These are phyloP conservation scores for Lactarius hatsudake DNA, from an alignment of 768 basidiomycete species.

Conservation along the genomic window DNA sequence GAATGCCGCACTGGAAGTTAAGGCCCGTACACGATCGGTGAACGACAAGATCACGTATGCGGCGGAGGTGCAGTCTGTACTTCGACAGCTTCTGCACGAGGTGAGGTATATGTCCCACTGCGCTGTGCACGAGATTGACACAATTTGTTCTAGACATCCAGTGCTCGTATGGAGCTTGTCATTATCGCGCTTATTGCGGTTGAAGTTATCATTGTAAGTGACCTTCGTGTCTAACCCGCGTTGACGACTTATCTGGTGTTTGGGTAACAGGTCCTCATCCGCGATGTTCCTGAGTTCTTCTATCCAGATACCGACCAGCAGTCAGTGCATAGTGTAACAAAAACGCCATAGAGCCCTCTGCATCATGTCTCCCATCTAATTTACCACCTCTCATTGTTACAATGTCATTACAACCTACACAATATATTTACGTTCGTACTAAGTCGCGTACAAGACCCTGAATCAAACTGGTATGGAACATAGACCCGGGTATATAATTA, in stretches of 20 bases:
- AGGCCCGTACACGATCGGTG: slow-evolving; percentile 70
- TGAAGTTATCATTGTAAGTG: slow-evolving; percentile 84
- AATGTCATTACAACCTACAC: background rate
- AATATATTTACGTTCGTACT: background rate
- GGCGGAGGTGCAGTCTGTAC: slow-evolving; percentile 83
- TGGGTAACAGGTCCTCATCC: slow-evolving; percentile 58
- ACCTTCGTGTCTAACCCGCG: background rate
- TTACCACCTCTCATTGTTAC: slow-evolving; percentile 12
- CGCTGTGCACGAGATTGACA: slow-evolving; percentile 15
- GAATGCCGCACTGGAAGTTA: slow-evolving; percentile 83
- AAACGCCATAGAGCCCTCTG: background rate
- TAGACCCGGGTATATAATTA: background rate
- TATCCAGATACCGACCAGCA: slow-evolving; percentile 30
- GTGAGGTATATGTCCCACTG: slow-evolving; percentile 7
- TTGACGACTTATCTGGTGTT: slow-evolving; percentile 1
- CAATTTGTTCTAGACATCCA: slow-evolving; percentile 58
- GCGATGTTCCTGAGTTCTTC: slow-evolving; percentile 77
- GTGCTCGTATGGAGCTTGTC: slow-evolving; percentile 91
- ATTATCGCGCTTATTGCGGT: slow-evolving; percentile 94
- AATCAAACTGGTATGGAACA: background rate
- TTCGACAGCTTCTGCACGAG: slow-evolving; percentile 54
- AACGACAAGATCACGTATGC: slow-evolving; percentile 94
- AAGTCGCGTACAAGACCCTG: background rate
- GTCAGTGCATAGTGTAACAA: slow-evolving; percentile 4
- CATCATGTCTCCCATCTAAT: background rate